phyloP scores from a whole-genome alignment of 1,139 yeast species.

The Yamadazyma atmosphaerica region DNA sequence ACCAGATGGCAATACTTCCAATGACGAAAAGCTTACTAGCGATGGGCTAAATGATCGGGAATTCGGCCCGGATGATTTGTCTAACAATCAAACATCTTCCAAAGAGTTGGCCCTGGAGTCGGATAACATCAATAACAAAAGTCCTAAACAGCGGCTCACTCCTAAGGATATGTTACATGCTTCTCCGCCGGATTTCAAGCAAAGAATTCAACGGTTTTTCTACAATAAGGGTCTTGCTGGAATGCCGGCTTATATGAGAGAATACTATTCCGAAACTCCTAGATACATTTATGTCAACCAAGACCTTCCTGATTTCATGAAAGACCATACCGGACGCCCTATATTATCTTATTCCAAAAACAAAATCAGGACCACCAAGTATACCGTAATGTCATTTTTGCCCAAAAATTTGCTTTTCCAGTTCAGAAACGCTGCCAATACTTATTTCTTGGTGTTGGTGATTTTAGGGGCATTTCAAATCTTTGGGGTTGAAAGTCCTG shows the following conservation, averaged over 20 bases:
- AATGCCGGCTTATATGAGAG: slow-evolving; percentile 37
- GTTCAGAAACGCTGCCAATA: slow-evolving; percentile 86
- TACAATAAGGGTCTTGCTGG: slow-evolving; percentile 32
- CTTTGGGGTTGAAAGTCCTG: slow-evolving; percentile 91
- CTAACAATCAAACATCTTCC: neutral
- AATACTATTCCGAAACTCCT: slow-evolving; percentile 36
- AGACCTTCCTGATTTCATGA: slow-evolving; percentile 32
- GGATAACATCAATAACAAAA: no score
- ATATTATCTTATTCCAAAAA: slow-evolving; percentile 66
- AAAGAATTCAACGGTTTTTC: slow-evolving; percentile 26
- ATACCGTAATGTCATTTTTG: slow-evolving; percentile 83
- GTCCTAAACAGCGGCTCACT: neutral
- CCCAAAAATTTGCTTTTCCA: slow-evolving; percentile 83
- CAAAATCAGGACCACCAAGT: slow-evolving; percentile 93
- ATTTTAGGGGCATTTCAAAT: slow-evolving; percentile 85
- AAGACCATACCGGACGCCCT: slow-evolving; percentile 56
- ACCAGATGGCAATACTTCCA: no score
- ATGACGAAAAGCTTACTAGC: neutral
- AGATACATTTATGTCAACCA: slow-evolving; percentile 41
- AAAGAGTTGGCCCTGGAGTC: neutral
- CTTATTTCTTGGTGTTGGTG: slow-evolving; percentile 78
- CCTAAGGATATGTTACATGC: slow-evolving; percentile 26
- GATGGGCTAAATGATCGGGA: neutral
- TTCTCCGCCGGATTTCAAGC: slow-evolving; percentile 34
- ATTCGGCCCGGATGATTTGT: neutral